A percentile compares a stretch with the other conserved stretches of the same genome.
Conservation (phyloP, 73 alveolate genomes). For the Paramecium octaurelia region DNA sequence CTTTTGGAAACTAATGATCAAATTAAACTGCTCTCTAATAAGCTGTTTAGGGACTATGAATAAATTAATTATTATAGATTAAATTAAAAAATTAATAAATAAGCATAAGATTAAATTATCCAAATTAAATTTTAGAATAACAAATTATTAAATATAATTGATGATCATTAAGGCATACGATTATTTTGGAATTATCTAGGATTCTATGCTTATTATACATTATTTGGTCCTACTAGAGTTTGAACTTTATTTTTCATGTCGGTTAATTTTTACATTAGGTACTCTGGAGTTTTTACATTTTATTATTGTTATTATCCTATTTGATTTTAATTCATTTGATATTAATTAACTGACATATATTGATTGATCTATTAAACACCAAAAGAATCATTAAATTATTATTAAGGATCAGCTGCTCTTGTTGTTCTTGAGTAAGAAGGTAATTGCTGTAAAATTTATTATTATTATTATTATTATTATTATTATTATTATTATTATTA, state of each 20-base stretch:
- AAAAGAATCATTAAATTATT: not conserved
- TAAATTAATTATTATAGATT: too few relatives aligned
- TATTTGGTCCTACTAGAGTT: not conserved
- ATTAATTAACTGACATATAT: not conserved
- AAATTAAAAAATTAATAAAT: too few relatives aligned
- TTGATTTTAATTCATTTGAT: not conserved
- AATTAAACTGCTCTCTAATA: too few relatives aligned
- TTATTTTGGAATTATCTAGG: not conserved
- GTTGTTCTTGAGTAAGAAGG: not conserved
- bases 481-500: not conserved
- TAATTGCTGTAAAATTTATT: not conserved
- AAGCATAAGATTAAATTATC: too few relatives aligned
- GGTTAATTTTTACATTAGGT: constrained; percentile 26
- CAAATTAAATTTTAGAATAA: not conserved
- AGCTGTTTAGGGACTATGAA: too few relatives aligned
- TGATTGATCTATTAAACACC: not conserved
- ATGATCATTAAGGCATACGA: not conserved
- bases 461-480: too few relatives aligned
- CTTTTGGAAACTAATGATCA: too few relatives aligned
- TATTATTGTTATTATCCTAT: not conserved
- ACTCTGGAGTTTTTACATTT: constrained; percentile 19
- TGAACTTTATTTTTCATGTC: constrained; percentile 42
- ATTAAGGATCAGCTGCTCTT: not conserved
- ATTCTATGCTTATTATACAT: not conserved
- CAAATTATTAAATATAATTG: not conserved